A percentile compares a stretch with the other conserved stretches of the same genome.
phyloP scores from a whole-genome alignment of 2,329 filamentous ascomycete species.

The Boeremia lycopersici region DNA sequence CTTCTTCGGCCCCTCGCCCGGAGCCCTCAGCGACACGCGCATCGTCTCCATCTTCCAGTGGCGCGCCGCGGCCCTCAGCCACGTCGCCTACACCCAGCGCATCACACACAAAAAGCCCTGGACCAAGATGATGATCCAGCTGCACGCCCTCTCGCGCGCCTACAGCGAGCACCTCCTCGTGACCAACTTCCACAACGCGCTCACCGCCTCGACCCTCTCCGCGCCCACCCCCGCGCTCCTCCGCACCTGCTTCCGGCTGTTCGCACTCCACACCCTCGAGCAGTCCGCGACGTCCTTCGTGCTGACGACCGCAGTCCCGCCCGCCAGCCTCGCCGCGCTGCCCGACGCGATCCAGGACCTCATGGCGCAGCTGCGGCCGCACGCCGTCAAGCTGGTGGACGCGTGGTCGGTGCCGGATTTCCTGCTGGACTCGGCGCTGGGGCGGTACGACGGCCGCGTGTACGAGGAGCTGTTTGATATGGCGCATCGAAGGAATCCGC shows the following conservation, averaged over 20 bases:
- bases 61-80: constrained; percentile 52
- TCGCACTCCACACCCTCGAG: constrained; percentile 56
- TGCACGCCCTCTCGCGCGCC: constrained; percentile 51
- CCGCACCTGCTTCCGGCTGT: constrained; percentile 54
- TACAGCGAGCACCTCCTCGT: constrained; percentile 59
- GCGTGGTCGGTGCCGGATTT: constrained; percentile 61
- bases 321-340: constrained; percentile 50
- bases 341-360: constrained; percentile 52
- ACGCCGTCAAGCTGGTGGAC: constrained; percentile 60
- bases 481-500: constrained; percentile 58
- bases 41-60: constrained; percentile 55
- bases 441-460: constrained; percentile 58
- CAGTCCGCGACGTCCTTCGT: constrained; percentile 53
- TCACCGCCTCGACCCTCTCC: constrained; percentile 37
- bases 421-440: constrained; percentile 58
- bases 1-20: constrained; percentile 24
- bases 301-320: constrained; percentile 51
- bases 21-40: constrained; percentile 44
- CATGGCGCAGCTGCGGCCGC: constrained; percentile 57
- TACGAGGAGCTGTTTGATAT: constrained; percentile 61
- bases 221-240: constrained; percentile 43
- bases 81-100: constrained; percentile 52
- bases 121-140: constrained; percentile 54
- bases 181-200: constrained; percentile 53
- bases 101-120: constrained; percentile 55